Evolutionary conservation across 805 yeast genomes (phyloP), one percentile per base, ranked within the genome.

Genomic region (Suhomyces sp.): DNA sequence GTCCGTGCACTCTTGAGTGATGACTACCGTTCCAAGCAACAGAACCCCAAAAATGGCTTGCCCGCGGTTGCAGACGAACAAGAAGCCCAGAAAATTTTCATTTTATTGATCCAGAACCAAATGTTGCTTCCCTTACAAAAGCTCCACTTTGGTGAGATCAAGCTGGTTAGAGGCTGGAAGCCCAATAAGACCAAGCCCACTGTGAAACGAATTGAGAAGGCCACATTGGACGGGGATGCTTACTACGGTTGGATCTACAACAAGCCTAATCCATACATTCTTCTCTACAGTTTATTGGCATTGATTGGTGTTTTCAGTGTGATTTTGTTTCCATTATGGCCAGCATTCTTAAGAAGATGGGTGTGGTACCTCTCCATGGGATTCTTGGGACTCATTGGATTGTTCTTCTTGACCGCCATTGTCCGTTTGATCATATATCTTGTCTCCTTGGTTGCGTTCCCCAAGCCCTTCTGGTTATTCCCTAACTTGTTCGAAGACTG

Each of bases 401-500:
- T 76, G 30, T 83, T 93, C 60, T 83, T 93, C 46, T 83, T 63
- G 14, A 60, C 85, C 48, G 95, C 97, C 2, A 71, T 93, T 28
- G 64, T 91, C 21, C 75, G 98, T 54, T 67, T 90, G 55, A 69
- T 90, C 25, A 55, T 93, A 17, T 87, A 79, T 50, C 47, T 73
- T 17, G 47, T 83, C 33, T 75, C 88, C 0, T 73, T 75, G 45
- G 64, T 81, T 31, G 60, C 76, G 1, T 64, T 74, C 38, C 76
- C 79, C 6, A 78, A 79, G 27, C 95, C 95, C n/a, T 73, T 93
- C 56, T 93, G 98, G 98, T 58, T 93, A 30, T 91, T 88, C 73
- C 98, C 98, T 38, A 91, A 91, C 56, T 70, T 93, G 54, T 93
- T 90, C 63, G 98, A 82, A 43, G 98, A 93, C 55, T 90, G 95